These are phyloP conservation scores for Sicyos edulis DNA, from an alignment of 306 rosid genomes.

Conservation along the genomic window DNA sequence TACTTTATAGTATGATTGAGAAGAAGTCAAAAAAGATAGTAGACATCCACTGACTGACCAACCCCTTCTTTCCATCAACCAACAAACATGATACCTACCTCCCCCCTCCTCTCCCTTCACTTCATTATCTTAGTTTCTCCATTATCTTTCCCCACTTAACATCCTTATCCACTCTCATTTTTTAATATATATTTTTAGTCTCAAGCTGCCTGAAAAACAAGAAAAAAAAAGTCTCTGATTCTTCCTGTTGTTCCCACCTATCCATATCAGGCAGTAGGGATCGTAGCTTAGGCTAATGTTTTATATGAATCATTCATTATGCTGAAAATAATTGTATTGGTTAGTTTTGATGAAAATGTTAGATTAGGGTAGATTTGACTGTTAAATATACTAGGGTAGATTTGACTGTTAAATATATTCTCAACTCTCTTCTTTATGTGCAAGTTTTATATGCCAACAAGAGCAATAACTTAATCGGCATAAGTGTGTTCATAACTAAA, in stretches of 20 bases:
- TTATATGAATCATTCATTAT: neutral
- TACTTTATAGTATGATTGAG: slow-evolving; percentile 4
- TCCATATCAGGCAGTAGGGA: neutral
- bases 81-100: slow-evolving; percentile 18
- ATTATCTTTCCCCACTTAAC: slow-evolving; percentile 12
- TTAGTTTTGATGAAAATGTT: neutral
- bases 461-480: no score
- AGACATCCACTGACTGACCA: slow-evolving; percentile 20
- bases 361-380: neutral
- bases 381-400: neutral
- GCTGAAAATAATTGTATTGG: neutral
- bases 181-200: neutral
- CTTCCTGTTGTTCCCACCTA: slow-evolving; percentile 1
- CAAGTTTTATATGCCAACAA: no score
- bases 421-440: neutral
- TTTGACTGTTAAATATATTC: no score
- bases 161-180: neutral
- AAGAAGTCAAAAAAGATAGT: slow-evolving; percentile 5
- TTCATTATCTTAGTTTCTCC: slow-evolving; percentile 2
- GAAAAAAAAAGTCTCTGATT: neutral
- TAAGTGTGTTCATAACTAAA: no score
- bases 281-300: no score
- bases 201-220: neutral
- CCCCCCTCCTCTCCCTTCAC: neutral
- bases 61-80: slow-evolving; percentile 20